phyloP scores from a whole-genome alignment of 371 early-diverging fungal species.

The Thermomucor indicae-seudaticae region DNA sequence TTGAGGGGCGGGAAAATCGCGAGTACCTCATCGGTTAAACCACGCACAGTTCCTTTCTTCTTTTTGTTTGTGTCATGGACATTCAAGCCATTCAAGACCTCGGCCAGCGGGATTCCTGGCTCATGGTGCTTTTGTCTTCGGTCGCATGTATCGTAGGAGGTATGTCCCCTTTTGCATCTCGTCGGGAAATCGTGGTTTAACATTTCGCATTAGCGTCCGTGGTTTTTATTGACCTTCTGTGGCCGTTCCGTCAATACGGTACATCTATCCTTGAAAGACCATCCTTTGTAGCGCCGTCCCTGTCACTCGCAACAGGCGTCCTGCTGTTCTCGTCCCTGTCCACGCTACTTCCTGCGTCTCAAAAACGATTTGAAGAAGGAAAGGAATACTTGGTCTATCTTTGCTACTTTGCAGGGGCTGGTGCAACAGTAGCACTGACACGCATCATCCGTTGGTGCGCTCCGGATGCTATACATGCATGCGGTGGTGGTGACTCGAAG shows the following conservation, averaged over 20 bases:
- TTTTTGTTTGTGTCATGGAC: too few species aligned
- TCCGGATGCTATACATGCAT: constrained; percentile 41
- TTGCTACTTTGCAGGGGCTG: constrained; percentile 31
- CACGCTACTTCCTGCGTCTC: constrained; percentile 33
- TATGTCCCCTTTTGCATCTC: background rate
- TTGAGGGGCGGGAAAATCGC: too few species aligned
- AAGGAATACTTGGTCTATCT: constrained; percentile 19
- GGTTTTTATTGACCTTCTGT: constrained; percentile 11
- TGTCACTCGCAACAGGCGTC: constrained; percentile 42
- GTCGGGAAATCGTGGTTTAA: background rate
- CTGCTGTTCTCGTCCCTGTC: constrained; percentile 34
- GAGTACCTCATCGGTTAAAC: too few species aligned
- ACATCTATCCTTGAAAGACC: constrained; percentile 8
- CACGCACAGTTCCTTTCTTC: too few species aligned
- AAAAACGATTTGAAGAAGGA: constrained; percentile 11
- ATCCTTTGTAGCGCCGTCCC: constrained; percentile 2
- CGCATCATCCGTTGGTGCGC: constrained; percentile 26
- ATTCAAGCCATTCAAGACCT: too few species aligned
- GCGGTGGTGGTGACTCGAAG: constrained; percentile 6
- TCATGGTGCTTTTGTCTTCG: background rate
- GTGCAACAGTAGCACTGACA: constrained; percentile 26
- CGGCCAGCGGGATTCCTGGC: too few species aligned
- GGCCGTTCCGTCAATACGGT: constrained; percentile 4
- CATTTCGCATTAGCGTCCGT: constrained; percentile 7
- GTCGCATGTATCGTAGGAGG: background rate